phyloP scores from a whole-genome alignment of 2,329 filamentous ascomycete species.

The Aspergillus puulaauensis region DNA sequence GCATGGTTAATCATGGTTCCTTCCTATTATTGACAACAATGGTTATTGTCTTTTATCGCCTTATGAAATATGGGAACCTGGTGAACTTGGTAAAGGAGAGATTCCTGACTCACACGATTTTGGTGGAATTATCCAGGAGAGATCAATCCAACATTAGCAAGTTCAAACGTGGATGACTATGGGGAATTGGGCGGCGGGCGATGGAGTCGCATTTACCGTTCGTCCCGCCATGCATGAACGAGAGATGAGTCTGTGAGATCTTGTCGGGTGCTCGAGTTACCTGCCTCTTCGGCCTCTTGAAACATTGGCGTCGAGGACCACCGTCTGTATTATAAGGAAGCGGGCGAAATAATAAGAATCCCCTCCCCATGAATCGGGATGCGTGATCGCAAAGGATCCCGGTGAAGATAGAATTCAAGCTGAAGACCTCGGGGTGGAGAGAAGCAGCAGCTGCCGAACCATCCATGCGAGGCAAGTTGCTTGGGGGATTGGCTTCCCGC shows the following conservation, averaged over 20 bases:
- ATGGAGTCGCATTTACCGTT: background rate
- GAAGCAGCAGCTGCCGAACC: background rate
- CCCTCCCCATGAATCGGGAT: background rate
- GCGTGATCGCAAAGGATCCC: background rate
- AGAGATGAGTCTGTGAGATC: background rate
- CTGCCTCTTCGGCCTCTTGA: no score
- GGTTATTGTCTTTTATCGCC: background rate
- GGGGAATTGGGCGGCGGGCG: background rate
- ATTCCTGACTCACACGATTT: background rate
- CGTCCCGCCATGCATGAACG: background rate
- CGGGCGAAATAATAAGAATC: background rate
- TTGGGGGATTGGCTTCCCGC: conserved; percentile 5
- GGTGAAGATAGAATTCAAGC: background rate
- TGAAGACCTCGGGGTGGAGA: background rate
- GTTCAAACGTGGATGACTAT: background rate
- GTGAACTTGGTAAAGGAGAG: background rate
- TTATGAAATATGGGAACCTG: background rate
- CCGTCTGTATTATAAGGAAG: background rate
- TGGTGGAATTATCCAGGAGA: background rate
- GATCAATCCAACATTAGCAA: background rate
- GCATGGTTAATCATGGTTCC: no score
- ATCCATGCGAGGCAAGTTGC: conserved; percentile 1
- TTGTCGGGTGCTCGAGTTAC: background rate
- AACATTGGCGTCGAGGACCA: background rate
- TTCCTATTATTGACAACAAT: background rate